These are phyloP conservation scores for Colletotrichum sp. DNA, from an alignment of 2,329 filamentous ascomycete genomes.

Conservation along the genomic window DNA sequence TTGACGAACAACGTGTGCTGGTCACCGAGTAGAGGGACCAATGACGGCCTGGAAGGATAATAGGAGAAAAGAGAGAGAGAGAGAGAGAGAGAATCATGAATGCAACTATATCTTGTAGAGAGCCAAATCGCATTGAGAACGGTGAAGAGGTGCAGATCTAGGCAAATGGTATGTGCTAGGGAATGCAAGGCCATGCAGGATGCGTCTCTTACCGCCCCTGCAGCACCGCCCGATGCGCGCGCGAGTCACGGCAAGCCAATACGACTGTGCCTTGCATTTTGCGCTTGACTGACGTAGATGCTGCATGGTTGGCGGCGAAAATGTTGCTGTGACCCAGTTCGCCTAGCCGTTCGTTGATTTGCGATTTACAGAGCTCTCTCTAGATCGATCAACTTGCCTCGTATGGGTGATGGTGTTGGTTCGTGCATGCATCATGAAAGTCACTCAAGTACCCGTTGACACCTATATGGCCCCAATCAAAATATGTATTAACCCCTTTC, in stretches of 20 bases:
- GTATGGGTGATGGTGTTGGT: background rate
- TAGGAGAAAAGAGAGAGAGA: background rate
- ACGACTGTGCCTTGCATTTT: background rate
- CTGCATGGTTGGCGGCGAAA: background rate
- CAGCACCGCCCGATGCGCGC: background rate
- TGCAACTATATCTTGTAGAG: background rate
- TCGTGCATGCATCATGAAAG: background rate
- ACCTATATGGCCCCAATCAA: background rate
- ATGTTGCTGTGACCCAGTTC: background rate
- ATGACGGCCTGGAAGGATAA: background rate
- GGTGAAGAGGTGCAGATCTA: background rate
- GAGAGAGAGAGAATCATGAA: background rate
- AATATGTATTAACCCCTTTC: background rate
- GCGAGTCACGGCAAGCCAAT: background rate
- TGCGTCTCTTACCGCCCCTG: background rate
- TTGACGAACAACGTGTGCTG: background rate
- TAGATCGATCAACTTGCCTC: background rate
- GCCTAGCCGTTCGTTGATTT: background rate
- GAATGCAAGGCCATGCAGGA: background rate
- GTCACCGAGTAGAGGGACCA: background rate
- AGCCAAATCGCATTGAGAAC: background rate
- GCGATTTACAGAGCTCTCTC: background rate
- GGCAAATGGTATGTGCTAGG: background rate
- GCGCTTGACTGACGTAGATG: background rate
- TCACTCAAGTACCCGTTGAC: background rate